These are phyloP conservation scores for Trypanosoma lewisi DNA, from an alignment of 208 protist species.

Conservation along the genomic window DNA sequence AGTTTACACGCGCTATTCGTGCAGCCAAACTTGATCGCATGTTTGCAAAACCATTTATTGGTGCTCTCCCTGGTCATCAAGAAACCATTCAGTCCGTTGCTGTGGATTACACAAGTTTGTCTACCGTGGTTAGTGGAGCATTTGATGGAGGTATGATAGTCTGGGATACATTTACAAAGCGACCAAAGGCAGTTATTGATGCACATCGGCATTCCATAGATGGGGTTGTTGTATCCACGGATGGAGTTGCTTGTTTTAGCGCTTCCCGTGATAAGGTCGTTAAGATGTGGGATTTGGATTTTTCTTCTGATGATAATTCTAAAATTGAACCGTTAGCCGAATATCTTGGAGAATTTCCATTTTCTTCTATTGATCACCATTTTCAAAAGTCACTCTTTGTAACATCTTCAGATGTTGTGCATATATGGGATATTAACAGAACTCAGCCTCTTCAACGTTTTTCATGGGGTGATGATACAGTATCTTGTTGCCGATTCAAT, in stretches of 20 bases:
- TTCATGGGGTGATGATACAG: constrained; percentile 93
- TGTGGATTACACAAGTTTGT: constrained; percentile 83
- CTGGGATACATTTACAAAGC: constrained; percentile 86
- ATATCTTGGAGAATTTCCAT: constrained; percentile 90
- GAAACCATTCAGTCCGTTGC: constrained; percentile 93
- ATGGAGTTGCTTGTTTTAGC: constrained; percentile 90
- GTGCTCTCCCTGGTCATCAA: constrained; percentile 82
- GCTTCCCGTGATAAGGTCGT: constrained; percentile 95
- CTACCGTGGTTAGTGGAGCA: constrained; percentile 79
- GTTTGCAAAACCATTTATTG: constrained; percentile 97
- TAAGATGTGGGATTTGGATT: constrained; percentile 95
- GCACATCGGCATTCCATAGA: constrained; percentile 95
- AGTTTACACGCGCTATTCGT: constrained; percentile 96
- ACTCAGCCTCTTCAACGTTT: constrained; percentile 93
- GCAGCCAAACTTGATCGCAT: constrained; percentile 95
- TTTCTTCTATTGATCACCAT: constrained; percentile 94
- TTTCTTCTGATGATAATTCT: constrained; percentile 32
- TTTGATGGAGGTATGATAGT: constrained; percentile 89
- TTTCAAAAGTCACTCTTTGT: constrained; percentile 86
- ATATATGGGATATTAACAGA: constrained; percentile 92
- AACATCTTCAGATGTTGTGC: constrained; percentile 91
- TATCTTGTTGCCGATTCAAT: constrained; percentile 92
- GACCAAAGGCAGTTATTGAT: constrained; percentile 59
- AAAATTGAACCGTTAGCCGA: constrained; percentile 74
- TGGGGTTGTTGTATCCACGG: constrained; percentile 87